phyloP scores from a whole-genome alignment of 768 basidiomycete species.

The Pisolithus microcarpus region DNA sequence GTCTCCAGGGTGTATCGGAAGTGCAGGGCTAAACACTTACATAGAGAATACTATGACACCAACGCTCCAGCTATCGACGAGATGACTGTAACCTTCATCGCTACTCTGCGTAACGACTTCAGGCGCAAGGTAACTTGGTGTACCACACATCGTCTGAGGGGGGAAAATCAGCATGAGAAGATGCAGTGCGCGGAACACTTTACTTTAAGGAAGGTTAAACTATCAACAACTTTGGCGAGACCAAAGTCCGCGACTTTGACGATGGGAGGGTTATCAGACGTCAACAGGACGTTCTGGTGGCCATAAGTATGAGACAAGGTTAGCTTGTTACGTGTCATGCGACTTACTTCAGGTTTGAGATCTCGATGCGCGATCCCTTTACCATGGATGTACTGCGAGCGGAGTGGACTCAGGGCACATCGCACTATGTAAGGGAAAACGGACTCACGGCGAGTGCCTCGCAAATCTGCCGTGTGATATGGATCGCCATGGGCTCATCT shows the following conservation, averaged over 20 bases:
- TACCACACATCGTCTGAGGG: constrained; percentile 87
- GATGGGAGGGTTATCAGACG: constrained; percentile 53
- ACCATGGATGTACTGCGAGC: constrained; percentile 53
- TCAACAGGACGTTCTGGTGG: constrained; percentile 74
- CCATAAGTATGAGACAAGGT: constrained; percentile 1
- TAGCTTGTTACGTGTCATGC: background rate
- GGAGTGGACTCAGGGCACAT: constrained; percentile 2
- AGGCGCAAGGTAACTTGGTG: constrained; percentile 88
- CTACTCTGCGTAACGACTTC: constrained; percentile 71
- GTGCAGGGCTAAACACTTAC: constrained; percentile 36
- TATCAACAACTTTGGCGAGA: constrained; percentile 85
- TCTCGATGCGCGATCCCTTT: constrained; percentile 88
- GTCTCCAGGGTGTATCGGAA: background rate
- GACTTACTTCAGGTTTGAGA: constrained; percentile 72
- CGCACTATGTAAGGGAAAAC: background rate
- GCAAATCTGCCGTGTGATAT: constrained; percentile 80
- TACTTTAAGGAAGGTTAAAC: constrained; percentile 68
- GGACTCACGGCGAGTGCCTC: constrained; percentile 59
- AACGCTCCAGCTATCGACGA: constrained; percentile 95
- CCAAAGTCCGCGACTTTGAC: constrained; percentile 97
- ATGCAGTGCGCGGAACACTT: background rate
- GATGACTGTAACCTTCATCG: constrained; percentile 70
- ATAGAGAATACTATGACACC: constrained; percentile 93
- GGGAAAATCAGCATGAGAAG: constrained; percentile 1
- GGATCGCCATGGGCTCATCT: constrained; percentile 53